Base-by-base conservation (phyloP, 805 yeast species). In the Metschnikowia lunata region DNA sequence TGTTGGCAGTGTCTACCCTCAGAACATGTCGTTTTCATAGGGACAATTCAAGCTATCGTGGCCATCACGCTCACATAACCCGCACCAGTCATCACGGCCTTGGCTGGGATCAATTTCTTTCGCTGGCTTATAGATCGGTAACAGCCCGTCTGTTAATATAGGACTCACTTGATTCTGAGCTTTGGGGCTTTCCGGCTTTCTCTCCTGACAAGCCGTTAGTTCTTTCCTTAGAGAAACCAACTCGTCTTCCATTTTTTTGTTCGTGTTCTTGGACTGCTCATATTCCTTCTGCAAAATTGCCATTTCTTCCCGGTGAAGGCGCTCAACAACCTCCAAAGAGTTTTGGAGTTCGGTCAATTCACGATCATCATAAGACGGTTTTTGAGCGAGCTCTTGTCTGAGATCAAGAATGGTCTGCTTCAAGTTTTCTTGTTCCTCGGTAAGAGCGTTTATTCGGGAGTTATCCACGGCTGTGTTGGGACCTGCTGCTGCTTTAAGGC, bases 21-120 rank as follows among this genome's bases (percentile, higher is more conserved):
- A 75, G 50, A 74, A 78, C 46, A 75, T 66, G 50, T 79, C 83
- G 52, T 78, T 77, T 52, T 83, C 95, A 59, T 79, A 88, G 0
- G 97, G 97, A 64, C 99, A 91, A 44, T 88, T 88, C 28, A 82
- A 71, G 51, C 93, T 85, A 38, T 81, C 83, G 59, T 91, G 99
- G 0, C 98, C 99, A 36, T 79, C 82, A 43, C 88, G 71, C 61
- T 91, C 98, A 66, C 99, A 91, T 42, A 88, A 70, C 0, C 95
- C 96, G 67, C 99, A 91, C 96, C 97, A 91, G 49, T 79, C 74
- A 26, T 68, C 68, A 36, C 90, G 74, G 1, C 96, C 96, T 2
- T 79, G 80, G 0, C 89, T 72, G 0, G 90, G 85, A 59, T 88
- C 93, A 11, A 64, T 58, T 15, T 64, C 62, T 1, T 54, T 59